Base-by-base conservation (phyloP, 805 yeast species). In the baker's yeast (Saccharomyces cerevisiae) region DNA sequence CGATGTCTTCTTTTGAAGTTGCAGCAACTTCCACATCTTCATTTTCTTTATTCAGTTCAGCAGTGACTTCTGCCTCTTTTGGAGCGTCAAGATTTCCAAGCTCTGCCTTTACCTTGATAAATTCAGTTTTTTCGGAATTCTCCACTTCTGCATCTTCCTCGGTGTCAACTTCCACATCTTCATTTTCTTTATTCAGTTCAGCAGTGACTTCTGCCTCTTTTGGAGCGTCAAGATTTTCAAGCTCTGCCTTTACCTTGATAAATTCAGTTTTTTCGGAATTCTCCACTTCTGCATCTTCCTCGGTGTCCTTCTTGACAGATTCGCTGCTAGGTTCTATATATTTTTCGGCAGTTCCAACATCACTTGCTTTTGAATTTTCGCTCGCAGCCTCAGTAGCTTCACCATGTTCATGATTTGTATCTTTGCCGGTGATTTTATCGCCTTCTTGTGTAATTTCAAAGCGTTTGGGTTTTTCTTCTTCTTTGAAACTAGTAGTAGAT, bases 1-100 rank as follows among this genome's bases (percentile, higher is more conserved):
- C 31, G 17, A 17, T 43, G 26, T 54, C 60, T 17, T 55, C 57
- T 28, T 46, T 47, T 10, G 11, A n/a, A 22, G 49, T 49, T 27
- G 52, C 56, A 48, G 53, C 47, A n/a, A 51, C 27, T 26, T 26
- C 27, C 27, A 26, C 27, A 3, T 26, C 5, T 26, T 26, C 27
- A 26, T 26, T 26, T 26, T 26, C 27, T 26, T 26, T 26, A 26
- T 26, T 5, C 27, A 3, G 27, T 26, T 26, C 27, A 26, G 27
- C 27, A 26, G 5, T 5, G 27, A 26, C 5, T 26, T 26, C 27
- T 3, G 27, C 27, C 27, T 26, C 27, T 26, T 26, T 26, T 26
- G 27, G 3, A 5, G 27, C 5, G 3, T 26, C 27, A 26, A 26
- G 4, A 26, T 26, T 5, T 26, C 27, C 27, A 26, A 5, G 5